Percentiles rank a stretch among this genome's conserved stretches.
phyloP scores from a whole-genome alignment of 257 asterid species.

The Primulina huaijiensis region DNA sequence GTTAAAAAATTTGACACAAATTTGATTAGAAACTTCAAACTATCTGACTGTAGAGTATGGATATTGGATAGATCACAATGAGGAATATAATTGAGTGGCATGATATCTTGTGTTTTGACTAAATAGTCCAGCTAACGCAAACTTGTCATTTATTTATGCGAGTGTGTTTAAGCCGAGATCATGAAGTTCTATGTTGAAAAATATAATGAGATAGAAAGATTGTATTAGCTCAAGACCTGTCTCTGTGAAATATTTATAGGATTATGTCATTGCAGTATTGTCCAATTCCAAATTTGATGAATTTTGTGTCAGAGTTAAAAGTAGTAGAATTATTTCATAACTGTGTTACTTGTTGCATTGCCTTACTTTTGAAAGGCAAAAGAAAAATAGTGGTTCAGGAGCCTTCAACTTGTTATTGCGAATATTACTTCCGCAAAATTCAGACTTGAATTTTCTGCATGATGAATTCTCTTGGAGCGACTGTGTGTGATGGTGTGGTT shows the following conservation, averaged over 20 bases:
- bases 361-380: background rate
- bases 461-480: background rate
- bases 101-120: background rate
- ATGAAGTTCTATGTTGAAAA: slow-evolving; percentile 1
- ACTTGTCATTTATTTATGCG: background rate
- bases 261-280: background rate
- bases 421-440: slow-evolving; percentile 3
- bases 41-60: background rate
- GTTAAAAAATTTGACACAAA: background rate
- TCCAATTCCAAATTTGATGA: background rate
- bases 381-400: slow-evolving; percentile 3
- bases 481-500: slow-evolving; percentile 7
- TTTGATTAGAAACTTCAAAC: background rate
- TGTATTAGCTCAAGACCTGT: slow-evolving; percentile 4
- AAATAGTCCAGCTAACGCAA: no score
- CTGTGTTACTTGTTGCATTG: background rate
- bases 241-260: background rate
- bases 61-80: background rate
- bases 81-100: background rate
- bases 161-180: background rate
- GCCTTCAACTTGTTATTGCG: slow-evolving; percentile 7
- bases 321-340: background rate
- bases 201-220: background rate
- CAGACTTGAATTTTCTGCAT: background rate
- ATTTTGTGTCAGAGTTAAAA: background rate